These are phyloP conservation scores for Amoebophrya sp. DNA, from an alignment of 169 alveolate genomes.

Conservation along the genomic window DNA sequence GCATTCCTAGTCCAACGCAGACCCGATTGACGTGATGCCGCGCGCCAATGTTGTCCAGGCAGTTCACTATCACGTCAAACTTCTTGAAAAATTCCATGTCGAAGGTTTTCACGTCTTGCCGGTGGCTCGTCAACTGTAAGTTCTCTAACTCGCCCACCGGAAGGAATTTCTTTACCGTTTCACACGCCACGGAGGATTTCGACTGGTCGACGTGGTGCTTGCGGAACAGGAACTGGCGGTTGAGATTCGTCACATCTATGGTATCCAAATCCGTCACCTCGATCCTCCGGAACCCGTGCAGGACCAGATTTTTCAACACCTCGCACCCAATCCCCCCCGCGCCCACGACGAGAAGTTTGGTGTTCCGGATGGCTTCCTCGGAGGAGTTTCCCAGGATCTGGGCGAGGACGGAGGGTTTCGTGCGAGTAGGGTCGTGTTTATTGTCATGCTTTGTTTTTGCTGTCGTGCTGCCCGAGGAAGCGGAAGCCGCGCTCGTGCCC, in stretches of 20 bases:
- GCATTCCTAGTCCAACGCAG: constrained; percentile 49
- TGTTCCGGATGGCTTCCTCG: not conserved
- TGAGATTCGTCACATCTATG: constrained; percentile 90
- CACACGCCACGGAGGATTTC: not conserved
- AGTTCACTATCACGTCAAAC: constrained; percentile 76
- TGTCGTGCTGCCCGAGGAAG: too few species aligned
- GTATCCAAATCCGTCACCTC: constrained; percentile 94
- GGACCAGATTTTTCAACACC: constrained; percentile 50
- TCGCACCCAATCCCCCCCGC: not conserved
- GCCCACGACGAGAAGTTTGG: not conserved
- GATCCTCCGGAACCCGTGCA: constrained; percentile 80
- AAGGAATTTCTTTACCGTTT: not conserved
- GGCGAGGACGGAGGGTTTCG: not conserved
- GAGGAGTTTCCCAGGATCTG: not conserved
- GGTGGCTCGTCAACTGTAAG: not conserved
- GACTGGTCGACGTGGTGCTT: not conserved
- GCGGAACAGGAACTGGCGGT: constrained; percentile 85
- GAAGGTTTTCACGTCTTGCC: not conserved
- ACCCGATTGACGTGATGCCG: constrained; percentile 73
- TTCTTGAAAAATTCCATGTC: constrained; percentile 3
- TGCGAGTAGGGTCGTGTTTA: too few species aligned
- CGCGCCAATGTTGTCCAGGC: constrained; percentile 81
- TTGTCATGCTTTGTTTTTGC: too few species aligned
- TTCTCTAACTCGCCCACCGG: not conserved
- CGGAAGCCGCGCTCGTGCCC: not conserved